Conservation (phyloP, 2,329 filamentous ascomycete species). For the Hymenoscyphus linearis region DNA sequence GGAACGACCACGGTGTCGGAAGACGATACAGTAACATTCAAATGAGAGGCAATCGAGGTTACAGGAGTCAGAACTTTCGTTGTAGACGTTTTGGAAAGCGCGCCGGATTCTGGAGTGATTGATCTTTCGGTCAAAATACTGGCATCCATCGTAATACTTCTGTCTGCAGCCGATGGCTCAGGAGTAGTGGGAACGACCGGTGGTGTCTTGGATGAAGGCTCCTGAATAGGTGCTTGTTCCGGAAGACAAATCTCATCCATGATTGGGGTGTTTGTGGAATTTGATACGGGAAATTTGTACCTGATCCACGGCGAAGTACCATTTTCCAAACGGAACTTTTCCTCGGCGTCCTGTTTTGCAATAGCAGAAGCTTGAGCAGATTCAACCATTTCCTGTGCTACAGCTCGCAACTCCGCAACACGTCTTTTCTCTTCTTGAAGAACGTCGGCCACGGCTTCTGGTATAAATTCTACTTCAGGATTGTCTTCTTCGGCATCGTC, state of each 20-base stretch:
- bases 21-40: conserved; percentile 8
- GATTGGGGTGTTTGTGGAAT: background rate
- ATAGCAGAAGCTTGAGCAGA: conserved; percentile 30
- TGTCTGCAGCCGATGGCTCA: background rate
- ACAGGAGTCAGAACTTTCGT: background rate
- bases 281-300: conserved; percentile 10
- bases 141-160: background rate
- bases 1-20: conserved; percentile 6
- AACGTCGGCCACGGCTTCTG: conserved; percentile 32
- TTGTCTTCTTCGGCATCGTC: conserved; percentile 37
- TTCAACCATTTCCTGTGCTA: conserved; percentile 13
- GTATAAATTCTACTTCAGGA: conserved; percentile 23
- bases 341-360: conserved; percentile 8
- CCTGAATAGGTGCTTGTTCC: conserved; percentile 12
- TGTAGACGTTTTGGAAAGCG: background rate
- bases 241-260: conserved; percentile 16
- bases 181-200: background rate
- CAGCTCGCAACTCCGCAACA: conserved; percentile 15
- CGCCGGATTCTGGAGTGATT: background rate
- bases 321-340: conserved; percentile 2
- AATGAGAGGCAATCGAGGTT: conserved; percentile 5
- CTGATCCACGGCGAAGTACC: conserved; percentile 18
- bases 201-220: background rate
- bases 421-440: conserved; percentile 28
- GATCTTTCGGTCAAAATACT: background rate